Evolutionary conservation across 225 moss, liverwort and hornwort genomes (phyloP).

Genomic region (Lunularia cruciata): DNA sequence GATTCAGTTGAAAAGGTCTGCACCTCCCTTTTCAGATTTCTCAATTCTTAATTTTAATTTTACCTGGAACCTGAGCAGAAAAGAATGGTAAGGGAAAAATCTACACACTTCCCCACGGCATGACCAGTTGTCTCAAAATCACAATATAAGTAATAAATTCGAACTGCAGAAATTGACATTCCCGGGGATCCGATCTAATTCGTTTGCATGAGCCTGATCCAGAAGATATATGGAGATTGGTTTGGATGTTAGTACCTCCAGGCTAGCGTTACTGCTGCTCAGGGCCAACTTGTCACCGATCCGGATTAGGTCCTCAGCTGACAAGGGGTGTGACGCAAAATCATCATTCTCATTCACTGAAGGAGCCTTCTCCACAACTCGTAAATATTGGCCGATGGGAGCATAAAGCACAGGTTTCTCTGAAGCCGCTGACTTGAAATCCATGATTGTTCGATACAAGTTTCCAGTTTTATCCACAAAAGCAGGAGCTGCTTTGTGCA

Average conservation of each 20-base stretch:
- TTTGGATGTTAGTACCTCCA: not conserved
- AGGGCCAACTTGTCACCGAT: not conserved
- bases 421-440: not conserved
- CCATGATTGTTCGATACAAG: constrained; percentile 3
- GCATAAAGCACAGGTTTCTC: not conserved
- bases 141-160: no score
- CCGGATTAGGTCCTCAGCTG: not conserved
- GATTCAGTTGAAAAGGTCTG: no score
- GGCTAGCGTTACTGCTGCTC: not conserved
- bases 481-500: not conserved
- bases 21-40: no score
- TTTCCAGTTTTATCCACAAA: not conserved
- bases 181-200: no score
- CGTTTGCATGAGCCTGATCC: no score
- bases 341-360: not conserved
- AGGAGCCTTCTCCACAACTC: not conserved
- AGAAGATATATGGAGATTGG: not conserved
- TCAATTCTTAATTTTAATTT: no score
- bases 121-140: no score
- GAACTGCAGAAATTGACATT: no score
- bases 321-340: not conserved
- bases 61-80: no score
- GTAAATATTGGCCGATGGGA: constrained; percentile 6
- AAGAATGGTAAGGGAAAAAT: no score
- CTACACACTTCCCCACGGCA: no score